Base-by-base conservation (phyloP, 345 rosid species). In the Excoecaria cochinchinensis region DNA sequence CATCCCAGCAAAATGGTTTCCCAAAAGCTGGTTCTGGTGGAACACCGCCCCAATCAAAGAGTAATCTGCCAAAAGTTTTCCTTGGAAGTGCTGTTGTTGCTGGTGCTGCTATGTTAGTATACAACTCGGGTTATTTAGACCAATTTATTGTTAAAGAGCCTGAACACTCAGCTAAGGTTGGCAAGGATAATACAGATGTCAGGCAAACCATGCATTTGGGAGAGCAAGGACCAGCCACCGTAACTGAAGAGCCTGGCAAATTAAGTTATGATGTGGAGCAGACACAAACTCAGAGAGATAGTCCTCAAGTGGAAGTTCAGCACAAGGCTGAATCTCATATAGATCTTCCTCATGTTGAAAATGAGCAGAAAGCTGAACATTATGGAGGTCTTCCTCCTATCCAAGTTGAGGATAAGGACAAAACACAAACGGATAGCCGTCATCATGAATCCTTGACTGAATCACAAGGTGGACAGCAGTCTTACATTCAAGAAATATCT, bases 101-200 rank as follows among this genome's bases (percentile, higher is more conserved):
- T 47, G 85, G 88, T 80, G 91, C 89, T 61, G 76, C 77, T 48
- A 47, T 86, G 65, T 71, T 82, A 17, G 95, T 91, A 0, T 90
- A 90, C 79, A 90, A 74, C 75, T 74, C 63, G 58, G 97, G 97
- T 22, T 87, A 86, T 70, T 74, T 90, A 73, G 98, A 91, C 74
- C 70, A 84, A 25, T 83, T 82, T 74, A 64, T 89, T 11, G 81
- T 78, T 44, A 80, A 84, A 69, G 80, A 82, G 70, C 74, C 65
- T 67, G 77, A 80, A 19, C 78, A 79, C 81, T 52, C 76, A 10
- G 59, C 55, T 66, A 77, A 64, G 74, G 61, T 70, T 74, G 83
- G 72, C 60, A 76, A 38, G 46, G 78, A 69, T 70, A 56, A 51
- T 64, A 69, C 68, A 16, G 81, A 77, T n/a, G 82, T 57, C 53